Evolutionary conservation across 345 rosid species (phyloP).

Genomic region (Capsella bursapastoris): DNA sequence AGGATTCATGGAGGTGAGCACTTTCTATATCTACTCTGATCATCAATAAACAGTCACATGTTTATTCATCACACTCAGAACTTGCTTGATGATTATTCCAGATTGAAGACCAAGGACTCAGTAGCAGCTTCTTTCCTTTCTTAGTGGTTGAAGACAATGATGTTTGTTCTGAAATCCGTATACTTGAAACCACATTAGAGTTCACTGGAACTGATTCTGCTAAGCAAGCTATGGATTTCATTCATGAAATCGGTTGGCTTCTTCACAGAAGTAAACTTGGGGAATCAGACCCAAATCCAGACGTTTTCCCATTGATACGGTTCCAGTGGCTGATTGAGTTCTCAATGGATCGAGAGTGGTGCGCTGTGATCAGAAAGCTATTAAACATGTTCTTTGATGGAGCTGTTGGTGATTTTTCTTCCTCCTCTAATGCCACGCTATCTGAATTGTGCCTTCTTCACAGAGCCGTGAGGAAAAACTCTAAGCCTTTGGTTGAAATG

Average conservation of each 20-base stretch:
- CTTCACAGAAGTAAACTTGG: constrained; percentile 86
- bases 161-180: constrained; percentile 85
- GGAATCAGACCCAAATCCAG: constrained; percentile 62
- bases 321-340: constrained; percentile 94
- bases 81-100: constrained; percentile 50
- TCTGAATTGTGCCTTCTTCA: constrained; percentile 90
- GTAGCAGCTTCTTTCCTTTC: constrained; percentile 94
- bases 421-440: constrained; percentile 57
- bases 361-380: constrained; percentile 87
- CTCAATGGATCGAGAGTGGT: constrained; percentile 97
- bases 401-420: constrained; percentile 59
- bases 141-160: constrained; percentile 80
- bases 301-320: constrained; percentile 67
- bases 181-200: constrained; percentile 74
- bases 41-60: background rate
- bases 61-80: constrained; percentile 33
- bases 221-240: constrained; percentile 85
- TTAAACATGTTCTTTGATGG: constrained; percentile 72
- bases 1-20: constrained; percentile 94
- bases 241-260: constrained; percentile 98
- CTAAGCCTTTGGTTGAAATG: constrained; percentile 72
- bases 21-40: constrained; percentile 32
- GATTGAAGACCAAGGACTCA: constrained; percentile 90
- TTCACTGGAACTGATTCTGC: constrained; percentile 63
- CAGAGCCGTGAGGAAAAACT: constrained; percentile 92